Evolutionary conservation across 805 yeast species (phyloP), one percentile per base, ranked within the genome.

Genomic region (Maudiozyma saulgeensis): DNA sequence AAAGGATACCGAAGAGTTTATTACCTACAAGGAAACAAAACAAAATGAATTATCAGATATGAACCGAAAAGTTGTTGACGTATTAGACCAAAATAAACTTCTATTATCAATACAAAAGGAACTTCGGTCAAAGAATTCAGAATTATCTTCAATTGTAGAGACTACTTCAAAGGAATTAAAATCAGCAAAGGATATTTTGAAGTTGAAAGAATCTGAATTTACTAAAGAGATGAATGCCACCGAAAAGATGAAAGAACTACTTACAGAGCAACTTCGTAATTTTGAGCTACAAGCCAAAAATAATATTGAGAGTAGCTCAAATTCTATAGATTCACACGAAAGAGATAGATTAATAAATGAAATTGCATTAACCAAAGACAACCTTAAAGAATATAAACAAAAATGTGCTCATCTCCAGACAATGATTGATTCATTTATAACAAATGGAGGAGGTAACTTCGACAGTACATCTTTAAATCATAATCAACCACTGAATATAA

Each of bases 211-310:
- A 53, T 78, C 74, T 35, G 77, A 74, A 37, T 80, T 79, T 57
- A 55, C 74, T 18, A 74, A 75, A 32, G 89, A 83, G 58, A 75
- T 81, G 66, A 62, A 78, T 2, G 66, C 78, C 43, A 87, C 83
- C 62, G 82, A 82, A 45, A 79, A 84, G 45, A 64, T 82, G 38
- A 69, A 79, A 49, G 41, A 35, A 6, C 2, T 44, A 32, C 26
- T 73, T 49, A 60, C 72, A 54, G 54, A 60, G 21, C 63, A 70
- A 49, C 50, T 77, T 45, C 50, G 60, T 11, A 59, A 56, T 55
- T 68, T 54, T 57, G 64, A 51, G 16, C 70, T 82, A 48, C 80
- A 81, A 46, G 75, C 72, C 45, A 66, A 80, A 0, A 73, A 78
- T 6, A 70, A 71, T 3, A 83, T 81, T 47, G 71, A 80, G 64